Evolutionary conservation across 2,329 filamentous ascomycete species (phyloP), one percentile per base, ranked within the genome.

Genomic region (Cladorrhinum sp.): DNA sequence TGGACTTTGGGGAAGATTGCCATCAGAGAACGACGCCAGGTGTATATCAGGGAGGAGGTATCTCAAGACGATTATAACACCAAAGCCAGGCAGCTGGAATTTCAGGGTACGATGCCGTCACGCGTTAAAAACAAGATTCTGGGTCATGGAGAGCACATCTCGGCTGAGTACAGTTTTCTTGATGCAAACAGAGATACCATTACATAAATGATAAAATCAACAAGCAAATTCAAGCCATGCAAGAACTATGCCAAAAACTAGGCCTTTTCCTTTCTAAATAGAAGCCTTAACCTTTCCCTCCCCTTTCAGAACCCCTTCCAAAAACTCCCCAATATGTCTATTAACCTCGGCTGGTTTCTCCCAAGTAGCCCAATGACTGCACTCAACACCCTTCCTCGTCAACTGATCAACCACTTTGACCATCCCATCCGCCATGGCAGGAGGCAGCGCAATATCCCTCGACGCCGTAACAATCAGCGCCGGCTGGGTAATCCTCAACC

Each of bases 321-420:
- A 66, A 84, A 92, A 96, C 60, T 82, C 79, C 59, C 77, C 79
- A 66, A 96, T 79, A 62, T 86, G 77, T 54, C 71, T 73, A 73
- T 97, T 97, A 2, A 91, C 84, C 67, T 88, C 84, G 22, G 80
- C 83, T 0, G 88, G 81, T 64, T 83, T 84, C 78, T 96, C 85
- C 79, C 85, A 87, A 71, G 96, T 76, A 50, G 88, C 90, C 93
- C 93, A 98, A 75, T 98, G 95, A 18, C 81, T 79, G 0, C 88
- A 82, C 36, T 87, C 58, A 7, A 96, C 87, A 71, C 90, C 84
- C 8, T 77, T 81, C 62, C 81, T 79, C 7, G 84, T 89, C 69
- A 96, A 74, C 51, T 85, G 81, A 2, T 84, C 82, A 62, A 93
- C 85, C 64, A 78, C 77, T 65, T 80, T 78, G 20, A 86, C 86